Evolutionary conservation across 176 grass and related monocot species (phyloP), one percentile per base, ranked within the genome.

Genomic region (Metroxylon sagu): DNA sequence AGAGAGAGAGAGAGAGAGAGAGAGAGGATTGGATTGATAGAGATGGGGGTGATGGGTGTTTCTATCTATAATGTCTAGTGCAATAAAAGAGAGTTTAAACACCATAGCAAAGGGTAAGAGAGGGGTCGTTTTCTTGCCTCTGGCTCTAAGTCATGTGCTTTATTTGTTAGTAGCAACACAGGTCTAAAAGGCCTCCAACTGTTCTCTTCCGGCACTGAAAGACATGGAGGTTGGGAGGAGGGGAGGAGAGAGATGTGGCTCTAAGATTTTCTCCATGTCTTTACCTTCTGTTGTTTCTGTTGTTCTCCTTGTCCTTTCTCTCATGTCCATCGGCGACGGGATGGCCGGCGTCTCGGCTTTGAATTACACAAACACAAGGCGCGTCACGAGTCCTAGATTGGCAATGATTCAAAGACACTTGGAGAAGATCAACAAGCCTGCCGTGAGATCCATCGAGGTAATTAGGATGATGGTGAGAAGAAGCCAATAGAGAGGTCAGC

Each of bases 401-500:
- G 73, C 77, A 18, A 78, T 85, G 68, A 80, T 96, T 49, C 77
- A 87, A 19, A 77, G 59, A 15, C 86, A 88, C 30, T 64, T 96
- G 18, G 69, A 72, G n/a, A 74, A 57, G 75, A 74, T 90, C 53
- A 96, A 90, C 72, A 96, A 79, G 69, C 72, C 69, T 0, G 62
- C 74, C 14, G 57, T 82, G 17, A 82, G 74, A 50, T 87, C 77
- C 48, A 88, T 96, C 29, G 65, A 70, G 73, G 89, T 77, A 77
- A 23, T 23, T 0, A 50, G 30, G 16, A 61, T 43, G 10, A 43
- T 43, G 35, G 35, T 43, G 7, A 14, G 2, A 3, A 43, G 35
- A 23, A 23, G 21, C 21, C 8, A 6, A 14, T 8, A 12, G 35
- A 43, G 35, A 43, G 35, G 35, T 12, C 0, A 43, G 35, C 12